These are phyloP conservation scores for Amphichorda felina DNA, from an alignment of 2,329 filamentous ascomycete species.

Conservation along the genomic window DNA sequence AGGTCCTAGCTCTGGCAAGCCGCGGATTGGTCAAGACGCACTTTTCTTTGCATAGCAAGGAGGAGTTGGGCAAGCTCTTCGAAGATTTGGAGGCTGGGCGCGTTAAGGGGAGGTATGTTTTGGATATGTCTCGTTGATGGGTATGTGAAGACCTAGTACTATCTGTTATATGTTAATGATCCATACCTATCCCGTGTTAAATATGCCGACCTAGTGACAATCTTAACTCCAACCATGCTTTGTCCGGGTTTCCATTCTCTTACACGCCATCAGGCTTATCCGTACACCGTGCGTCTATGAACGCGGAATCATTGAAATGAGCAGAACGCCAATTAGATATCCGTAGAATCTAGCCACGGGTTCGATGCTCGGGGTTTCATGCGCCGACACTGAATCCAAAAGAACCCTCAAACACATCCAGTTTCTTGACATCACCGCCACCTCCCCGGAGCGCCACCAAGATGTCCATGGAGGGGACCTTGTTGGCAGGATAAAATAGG, in stretches of 20 bases:
- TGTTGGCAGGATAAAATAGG: constrained; percentile 51
- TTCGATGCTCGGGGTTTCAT: too few relatives aligned
- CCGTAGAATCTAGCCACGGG: background rate
- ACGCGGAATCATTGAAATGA: too few relatives aligned
- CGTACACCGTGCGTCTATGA: too few relatives aligned
- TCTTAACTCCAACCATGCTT: too few relatives aligned
- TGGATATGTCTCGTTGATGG: too few relatives aligned
- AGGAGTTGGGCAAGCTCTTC: background rate
- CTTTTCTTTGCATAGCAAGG: background rate
- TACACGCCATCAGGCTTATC: too few relatives aligned
- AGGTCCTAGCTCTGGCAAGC: constrained; percentile 1
- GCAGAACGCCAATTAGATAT: background rate
- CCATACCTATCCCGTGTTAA: too few relatives aligned
- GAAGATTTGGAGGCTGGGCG: background rate
- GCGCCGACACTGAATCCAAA: constrained; percentile 45
- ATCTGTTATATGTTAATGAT: too few relatives aligned
- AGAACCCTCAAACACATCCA: constrained; percentile 47
- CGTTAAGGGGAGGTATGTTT: background rate
- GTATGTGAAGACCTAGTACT: too few relatives aligned
- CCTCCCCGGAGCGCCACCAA: constrained; percentile 39
- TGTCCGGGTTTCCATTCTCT: too few relatives aligned
- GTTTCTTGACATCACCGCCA: constrained; percentile 26
- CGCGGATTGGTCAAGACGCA: constrained; percentile 1
- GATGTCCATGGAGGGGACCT: constrained; percentile 43
- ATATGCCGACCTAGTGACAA: too few relatives aligned